Percentiles rank a stretch among this genome's conserved stretches.
phyloP scores from a whole-genome alignment of 2,329 filamentous ascomycete species.

The Venturia pyrina region DNA sequence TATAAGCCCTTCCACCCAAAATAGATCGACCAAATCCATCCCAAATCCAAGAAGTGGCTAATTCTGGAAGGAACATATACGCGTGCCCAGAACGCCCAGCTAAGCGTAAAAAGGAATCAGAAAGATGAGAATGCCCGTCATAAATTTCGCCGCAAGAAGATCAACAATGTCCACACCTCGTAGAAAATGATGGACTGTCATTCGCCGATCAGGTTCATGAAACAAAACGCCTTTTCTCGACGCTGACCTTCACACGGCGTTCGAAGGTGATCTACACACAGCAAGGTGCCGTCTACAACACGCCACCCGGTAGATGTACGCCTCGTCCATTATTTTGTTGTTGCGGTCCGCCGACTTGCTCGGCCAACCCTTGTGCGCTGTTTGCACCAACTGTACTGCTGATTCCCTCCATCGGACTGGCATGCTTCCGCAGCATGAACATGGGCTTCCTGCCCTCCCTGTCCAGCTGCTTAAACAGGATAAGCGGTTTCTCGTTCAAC shows the following conservation, averaged over 20 bases:
- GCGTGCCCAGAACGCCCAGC: background rate
- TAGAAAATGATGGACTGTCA: background rate
- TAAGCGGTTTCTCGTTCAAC: conserved; percentile 85
- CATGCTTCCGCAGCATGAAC: conserved; percentile 83
- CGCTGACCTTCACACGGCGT: background rate
- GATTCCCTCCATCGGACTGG: conserved; percentile 40
- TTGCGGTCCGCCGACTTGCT: background rate
- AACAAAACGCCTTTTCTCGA: background rate
- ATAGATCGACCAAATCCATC: background rate
- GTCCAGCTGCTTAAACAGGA: conserved; percentile 93
- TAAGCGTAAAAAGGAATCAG: background rate
- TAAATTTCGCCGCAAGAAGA: background rate
- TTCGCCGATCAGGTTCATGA: background rate
- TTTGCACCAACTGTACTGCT: conserved; percentile 4
- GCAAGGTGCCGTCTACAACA: background rate
- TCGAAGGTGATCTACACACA: too few species aligned
- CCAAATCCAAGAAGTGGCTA: background rate
- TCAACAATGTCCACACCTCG: background rate
- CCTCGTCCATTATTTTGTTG: background rate
- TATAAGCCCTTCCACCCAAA: background rate
- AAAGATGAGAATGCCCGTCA: background rate
- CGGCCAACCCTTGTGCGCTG: conserved; percentile 1
- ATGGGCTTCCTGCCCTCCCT: conserved; percentile 97
- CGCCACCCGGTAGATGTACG: conserved; percentile 11
- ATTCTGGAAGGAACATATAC: background rate